A percentile compares a stretch with the other conserved stretches of the same genome.
Evolutionary conservation across 78 protist genomes (phyloP).

Genomic region (Dictyostelium intermedium): DNA sequence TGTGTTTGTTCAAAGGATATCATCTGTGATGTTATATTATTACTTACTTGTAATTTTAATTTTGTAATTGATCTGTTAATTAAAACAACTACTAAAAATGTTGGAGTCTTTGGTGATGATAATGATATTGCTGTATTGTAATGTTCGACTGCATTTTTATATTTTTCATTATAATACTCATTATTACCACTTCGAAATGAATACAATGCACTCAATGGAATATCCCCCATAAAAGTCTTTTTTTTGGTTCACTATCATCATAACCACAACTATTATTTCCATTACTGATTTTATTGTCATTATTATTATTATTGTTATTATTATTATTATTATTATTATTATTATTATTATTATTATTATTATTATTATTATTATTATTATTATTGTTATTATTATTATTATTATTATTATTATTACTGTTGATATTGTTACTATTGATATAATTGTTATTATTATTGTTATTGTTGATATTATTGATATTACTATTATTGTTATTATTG

Average conservation of each 20-base stretch:
- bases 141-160: slow-evolving; percentile 24
- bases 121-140: slow-evolving; percentile 49
- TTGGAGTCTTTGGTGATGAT: background rate
- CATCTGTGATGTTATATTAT: too few relatives aligned
- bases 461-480: background rate
- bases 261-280: background rate
- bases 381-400: background rate
- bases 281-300: background rate
- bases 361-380: background rate
- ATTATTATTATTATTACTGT: background rate
- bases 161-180: slow-evolving; percentile 43
- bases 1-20: too few relatives aligned
- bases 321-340: background rate
- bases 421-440: background rate
- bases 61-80: slow-evolving; percentile 54
- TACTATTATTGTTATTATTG: background rate
- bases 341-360: background rate
- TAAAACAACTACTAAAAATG: slow-evolving; percentile 20
- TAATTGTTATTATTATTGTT: too few relatives aligned
- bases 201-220: background rate
- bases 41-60: slow-evolving; percentile 47
- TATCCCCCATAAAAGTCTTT: slow-evolving; percentile 7
- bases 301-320: background rate
- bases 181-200: slow-evolving; percentile 37
- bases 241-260: background rate